These are phyloP conservation scores for Discostella pseudostelligera DNA, from an alignment of 108 stramenopile genomes.

Conservation along the genomic window DNA sequence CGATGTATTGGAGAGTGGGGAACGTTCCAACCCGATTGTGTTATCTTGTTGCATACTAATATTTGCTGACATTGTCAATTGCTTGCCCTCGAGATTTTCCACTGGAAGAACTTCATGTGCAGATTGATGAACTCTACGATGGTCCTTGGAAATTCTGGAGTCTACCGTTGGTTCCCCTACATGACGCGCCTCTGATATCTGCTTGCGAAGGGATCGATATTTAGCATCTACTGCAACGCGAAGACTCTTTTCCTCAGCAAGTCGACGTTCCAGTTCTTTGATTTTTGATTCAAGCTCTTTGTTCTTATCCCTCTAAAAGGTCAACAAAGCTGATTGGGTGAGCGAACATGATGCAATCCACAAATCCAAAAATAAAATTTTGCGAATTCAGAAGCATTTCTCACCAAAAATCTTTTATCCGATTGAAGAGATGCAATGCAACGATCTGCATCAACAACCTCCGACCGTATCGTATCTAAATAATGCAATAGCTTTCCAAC, in stretches of 20 bases:
- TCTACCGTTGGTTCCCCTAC: neutral
- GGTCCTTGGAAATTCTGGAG: neutral
- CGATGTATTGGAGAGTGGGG: neutral
- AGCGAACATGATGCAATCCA: conserved; percentile 3
- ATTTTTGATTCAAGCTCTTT: conserved; percentile 79
- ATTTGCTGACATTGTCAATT: neutral
- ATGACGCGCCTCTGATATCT: conserved; percentile 7
- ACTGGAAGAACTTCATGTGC: neutral
- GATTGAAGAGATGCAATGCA: conserved; percentile 59
- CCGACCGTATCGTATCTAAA: conserved; percentile 72
- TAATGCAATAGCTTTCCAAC: conserved; percentile 79
- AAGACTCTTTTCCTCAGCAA: conserved; percentile 58
- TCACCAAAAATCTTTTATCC: conserved; percentile 61
- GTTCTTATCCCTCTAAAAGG: conserved; percentile 65
- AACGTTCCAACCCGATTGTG: no score
- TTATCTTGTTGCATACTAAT: neutral
- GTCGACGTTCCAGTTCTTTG: conserved; percentile 57
- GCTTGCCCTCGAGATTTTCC: conserved; percentile 4
- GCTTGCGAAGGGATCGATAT: conserved; percentile 24
- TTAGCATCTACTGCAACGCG: conserved; percentile 59
- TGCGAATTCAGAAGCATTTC: conserved; percentile 9
- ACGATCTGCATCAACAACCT: conserved; percentile 73
- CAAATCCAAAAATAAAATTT: neutral
- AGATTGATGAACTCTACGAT: neutral
- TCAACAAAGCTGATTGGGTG: neutral